phyloP scores from a whole-genome alignment of 2,329 filamentous ascomycete genomes.

The Clarireedia hainanense region DNA sequence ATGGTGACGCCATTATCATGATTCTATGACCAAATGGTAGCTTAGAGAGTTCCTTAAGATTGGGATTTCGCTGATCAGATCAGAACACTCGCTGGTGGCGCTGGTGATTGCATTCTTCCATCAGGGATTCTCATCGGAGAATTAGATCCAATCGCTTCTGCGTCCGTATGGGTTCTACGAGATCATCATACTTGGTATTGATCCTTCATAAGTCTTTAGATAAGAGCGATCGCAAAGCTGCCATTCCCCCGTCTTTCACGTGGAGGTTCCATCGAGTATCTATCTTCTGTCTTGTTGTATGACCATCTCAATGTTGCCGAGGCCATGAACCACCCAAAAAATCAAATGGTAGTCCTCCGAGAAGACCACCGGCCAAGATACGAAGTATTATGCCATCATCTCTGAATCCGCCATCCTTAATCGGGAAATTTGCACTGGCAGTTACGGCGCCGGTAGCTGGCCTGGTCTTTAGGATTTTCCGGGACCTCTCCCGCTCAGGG shows the following conservation, averaged over 20 bases:
- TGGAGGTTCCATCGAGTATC: background rate
- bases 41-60: too few relatives aligned
- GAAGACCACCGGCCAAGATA: slow-evolving; percentile 4
- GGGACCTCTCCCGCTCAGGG: slow-evolving; percentile 11
- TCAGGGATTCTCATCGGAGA: too few relatives aligned
- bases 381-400: background rate
- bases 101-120: too few relatives aligned
- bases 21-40: background rate
- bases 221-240: background rate
- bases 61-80: too few relatives aligned
- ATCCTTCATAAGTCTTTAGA: background rate
- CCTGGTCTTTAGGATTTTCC: slow-evolving; percentile 5
- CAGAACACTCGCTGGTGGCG: too few relatives aligned
- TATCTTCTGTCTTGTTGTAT: background rate
- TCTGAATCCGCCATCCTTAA: background rate
- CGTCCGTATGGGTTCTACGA: too few relatives aligned
- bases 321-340: background rate
- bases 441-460: background rate
- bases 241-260: background rate
- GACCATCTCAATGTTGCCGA: background rate
- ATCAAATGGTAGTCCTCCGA: background rate
- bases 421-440: background rate
- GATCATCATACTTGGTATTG: background rate
- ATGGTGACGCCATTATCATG: background rate
- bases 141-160: too few relatives aligned